Percentiles rank a stretch among this genome's conserved stretches.
Conservation (phyloP, 768 basidiomycete species). For the Myochromella boudieri region DNA sequence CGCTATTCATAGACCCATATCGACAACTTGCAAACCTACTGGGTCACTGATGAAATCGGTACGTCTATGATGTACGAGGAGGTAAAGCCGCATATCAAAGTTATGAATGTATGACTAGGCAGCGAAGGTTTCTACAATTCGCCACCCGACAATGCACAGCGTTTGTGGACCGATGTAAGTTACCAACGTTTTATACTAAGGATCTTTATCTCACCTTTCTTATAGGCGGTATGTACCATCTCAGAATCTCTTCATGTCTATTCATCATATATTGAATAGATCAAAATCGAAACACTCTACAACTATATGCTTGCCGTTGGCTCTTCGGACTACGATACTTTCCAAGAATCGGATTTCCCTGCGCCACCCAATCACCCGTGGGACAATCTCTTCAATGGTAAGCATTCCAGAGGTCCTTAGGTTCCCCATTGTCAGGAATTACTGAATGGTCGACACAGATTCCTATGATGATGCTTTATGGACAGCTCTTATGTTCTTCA, state of each 20-base stretch:
- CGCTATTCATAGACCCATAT: background rate
- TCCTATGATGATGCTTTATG: constrained; percentile 1
- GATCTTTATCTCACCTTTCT: too few species aligned
- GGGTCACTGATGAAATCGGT: background rate
- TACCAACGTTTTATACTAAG: background rate
- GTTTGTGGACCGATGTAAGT: background rate
- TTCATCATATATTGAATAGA: too few species aligned
- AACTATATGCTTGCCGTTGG: background rate
- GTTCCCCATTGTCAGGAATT: too few species aligned
- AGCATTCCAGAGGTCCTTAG: too few species aligned
- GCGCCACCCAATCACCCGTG: background rate
- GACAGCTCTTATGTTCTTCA: background rate
- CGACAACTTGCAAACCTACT: background rate
- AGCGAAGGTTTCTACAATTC: background rate
- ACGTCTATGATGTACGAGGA: too few species aligned
- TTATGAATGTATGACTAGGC: too few species aligned
- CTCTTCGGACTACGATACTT: background rate
- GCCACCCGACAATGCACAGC: background rate
- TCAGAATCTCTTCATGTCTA: too few species aligned
- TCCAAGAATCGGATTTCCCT: background rate
- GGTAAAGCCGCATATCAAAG: too few species aligned
- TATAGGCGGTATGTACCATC: too few species aligned
- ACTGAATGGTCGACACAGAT: too few species aligned
- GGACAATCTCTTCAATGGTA: background rate
- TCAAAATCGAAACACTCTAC: background rate